Evolutionary conservation across 345 rosid genomes (phyloP).

Genomic region (Syzygium aqueum): DNA sequence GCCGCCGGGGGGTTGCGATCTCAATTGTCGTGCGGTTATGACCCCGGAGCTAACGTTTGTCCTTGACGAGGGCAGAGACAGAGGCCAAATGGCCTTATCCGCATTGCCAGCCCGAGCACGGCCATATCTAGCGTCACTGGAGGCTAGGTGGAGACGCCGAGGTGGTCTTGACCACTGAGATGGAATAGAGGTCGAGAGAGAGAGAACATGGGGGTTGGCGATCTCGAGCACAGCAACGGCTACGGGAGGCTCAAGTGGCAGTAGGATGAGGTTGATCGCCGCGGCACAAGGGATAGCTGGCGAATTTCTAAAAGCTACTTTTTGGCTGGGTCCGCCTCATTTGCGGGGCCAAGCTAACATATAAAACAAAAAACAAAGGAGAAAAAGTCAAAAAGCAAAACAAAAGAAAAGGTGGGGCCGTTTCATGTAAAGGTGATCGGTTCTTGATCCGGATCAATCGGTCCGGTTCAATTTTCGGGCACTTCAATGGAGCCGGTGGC

Average conservation of each 20-base stretch:
- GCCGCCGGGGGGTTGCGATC: background rate
- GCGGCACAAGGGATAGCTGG: background rate
- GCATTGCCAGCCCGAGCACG: fast-evolving
- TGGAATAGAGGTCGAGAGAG: background rate
- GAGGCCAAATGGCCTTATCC: fast-evolving
- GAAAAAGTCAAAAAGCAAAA: no score
- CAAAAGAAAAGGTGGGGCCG: no score
- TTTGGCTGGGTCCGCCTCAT: no score
- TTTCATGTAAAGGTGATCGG: no score
- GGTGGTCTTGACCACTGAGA: background rate
- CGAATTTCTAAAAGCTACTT: background rate
- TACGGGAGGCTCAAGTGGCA: background rate
- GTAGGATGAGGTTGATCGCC: background rate
- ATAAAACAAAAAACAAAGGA: no score
- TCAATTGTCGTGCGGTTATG: background rate
- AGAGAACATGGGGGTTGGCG: background rate
- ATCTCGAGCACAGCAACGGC: background rate
- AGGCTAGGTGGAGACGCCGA: background rate
- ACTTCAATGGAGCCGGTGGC: no score
- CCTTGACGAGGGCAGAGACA: background rate
- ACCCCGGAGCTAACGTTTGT: fast-evolving
- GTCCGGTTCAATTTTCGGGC: no score
- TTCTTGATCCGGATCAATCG: no score
- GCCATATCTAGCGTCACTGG: fast-evolving
- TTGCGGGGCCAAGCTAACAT: no score